These are phyloP conservation scores for Penicillium herquei DNA, from an alignment of 495 filamentous ascomycete species.

Conservation along the genomic window DNA sequence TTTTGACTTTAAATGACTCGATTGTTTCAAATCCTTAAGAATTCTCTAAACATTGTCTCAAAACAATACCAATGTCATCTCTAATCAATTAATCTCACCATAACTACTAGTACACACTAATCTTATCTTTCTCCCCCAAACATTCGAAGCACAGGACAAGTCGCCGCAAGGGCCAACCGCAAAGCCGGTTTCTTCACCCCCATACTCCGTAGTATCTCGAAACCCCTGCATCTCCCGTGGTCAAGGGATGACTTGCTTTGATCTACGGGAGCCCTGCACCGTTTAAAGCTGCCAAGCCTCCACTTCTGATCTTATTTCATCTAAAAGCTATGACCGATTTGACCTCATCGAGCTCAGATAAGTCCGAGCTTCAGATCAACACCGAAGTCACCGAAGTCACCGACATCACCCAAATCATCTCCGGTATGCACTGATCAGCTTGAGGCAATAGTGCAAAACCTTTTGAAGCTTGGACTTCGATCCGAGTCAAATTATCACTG, in stretches of 20 bases:
- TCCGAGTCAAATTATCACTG: no score
- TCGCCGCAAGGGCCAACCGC: slow-evolving; percentile 19
- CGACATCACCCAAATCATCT: neutral
- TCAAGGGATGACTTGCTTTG: slow-evolving; percentile 19
- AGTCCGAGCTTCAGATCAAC: neutral
- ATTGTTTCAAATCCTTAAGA: no score
- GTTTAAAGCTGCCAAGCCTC: slow-evolving; percentile 14
- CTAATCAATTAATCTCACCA: neutral
- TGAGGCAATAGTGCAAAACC: neutral
- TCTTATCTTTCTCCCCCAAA: neutral
- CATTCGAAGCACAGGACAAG: slow-evolving; percentile 11
- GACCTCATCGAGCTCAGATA: no score
- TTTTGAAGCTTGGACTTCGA: no score
- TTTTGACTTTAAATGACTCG: no score
- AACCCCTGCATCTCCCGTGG: slow-evolving; percentile 21
- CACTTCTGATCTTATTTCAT: neutral
- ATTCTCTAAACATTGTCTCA: no score
- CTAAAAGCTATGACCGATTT: neutral
- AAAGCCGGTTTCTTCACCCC: neutral
- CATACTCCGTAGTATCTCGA: slow-evolving; percentile 8
- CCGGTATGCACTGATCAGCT: neutral
- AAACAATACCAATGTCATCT: neutral
- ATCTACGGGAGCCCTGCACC: slow-evolving; percentile 1
- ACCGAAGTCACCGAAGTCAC: neutral
- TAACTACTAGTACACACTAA: neutral